Percentiles rank a stretch among this genome's conserved stretches.
These are phyloP conservation scores for Lecanoromycetidae sp. DNA, from an alignment of 2,329 filamentous ascomycete species.

Conservation along the genomic window DNA sequence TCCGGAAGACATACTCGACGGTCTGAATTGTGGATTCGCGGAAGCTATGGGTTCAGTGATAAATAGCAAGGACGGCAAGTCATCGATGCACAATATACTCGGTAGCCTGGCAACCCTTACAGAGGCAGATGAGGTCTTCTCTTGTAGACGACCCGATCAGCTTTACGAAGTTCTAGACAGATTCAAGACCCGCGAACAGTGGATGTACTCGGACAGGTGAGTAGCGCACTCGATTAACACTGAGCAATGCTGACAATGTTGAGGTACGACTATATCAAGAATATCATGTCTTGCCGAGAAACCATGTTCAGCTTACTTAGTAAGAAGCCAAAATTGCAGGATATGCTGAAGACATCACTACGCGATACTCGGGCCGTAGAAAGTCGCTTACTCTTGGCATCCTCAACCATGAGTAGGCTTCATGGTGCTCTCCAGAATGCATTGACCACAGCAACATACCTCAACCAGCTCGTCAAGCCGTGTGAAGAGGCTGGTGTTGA, in stretches of 20 bases:
- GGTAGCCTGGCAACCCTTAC: conserved; percentile 57
- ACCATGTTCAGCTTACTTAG: conserved; percentile 71
- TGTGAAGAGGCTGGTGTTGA: conserved; percentile 61
- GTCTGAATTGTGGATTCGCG: conserved; percentile 49
- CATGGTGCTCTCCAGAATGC: conserved; percentile 79
- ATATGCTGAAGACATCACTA: conserved; percentile 47
- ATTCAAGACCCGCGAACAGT: conserved; percentile 55
- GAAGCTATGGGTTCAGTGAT: conserved; percentile 33
- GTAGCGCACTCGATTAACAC: conserved; percentile 28
- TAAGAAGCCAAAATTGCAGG: conserved; percentile 52
- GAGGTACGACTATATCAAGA: conserved; percentile 53
- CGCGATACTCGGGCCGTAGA: conserved; percentile 59
- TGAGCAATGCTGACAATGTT: conserved; percentile 16
- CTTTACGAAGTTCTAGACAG: conserved; percentile 49
- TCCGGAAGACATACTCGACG: conserved; percentile 41
- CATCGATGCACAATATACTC: conserved; percentile 46
- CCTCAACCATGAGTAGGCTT: conserved; percentile 62
- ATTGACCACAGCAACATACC: conserved; percentile 67
- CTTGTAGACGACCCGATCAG: conserved; percentile 46
- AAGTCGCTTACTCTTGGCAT: conserved; percentile 61
- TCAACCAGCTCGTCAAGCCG: conserved; percentile 62
- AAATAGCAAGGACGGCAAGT: conserved; percentile 27
- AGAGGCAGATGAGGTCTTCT: conserved; percentile 68
- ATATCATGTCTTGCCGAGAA: conserved; percentile 70
- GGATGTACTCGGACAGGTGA: conserved; percentile 75